Evolutionary conservation across 2,329 filamentous ascomycete species (phyloP).

Genomic region (Trichothecium sympodiale): DNA sequence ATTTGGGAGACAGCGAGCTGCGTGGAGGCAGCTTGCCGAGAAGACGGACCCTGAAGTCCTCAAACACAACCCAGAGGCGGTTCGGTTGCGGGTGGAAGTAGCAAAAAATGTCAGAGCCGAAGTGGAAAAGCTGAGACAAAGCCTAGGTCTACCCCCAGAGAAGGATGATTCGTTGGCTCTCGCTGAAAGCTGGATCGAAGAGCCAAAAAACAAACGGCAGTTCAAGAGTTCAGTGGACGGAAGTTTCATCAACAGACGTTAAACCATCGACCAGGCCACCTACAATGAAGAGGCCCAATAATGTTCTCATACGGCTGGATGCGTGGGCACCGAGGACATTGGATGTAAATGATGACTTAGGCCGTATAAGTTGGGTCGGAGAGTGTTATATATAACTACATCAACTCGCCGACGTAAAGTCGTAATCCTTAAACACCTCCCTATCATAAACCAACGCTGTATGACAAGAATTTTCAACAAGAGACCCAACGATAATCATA

Average conservation of each 20-base stretch:
- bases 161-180: constrained; percentile 68
- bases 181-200: constrained; percentile 67
- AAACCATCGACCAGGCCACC: constrained; percentile 2
- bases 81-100: constrained; percentile 62
- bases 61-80: constrained; percentile 48
- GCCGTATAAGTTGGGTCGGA: too few species aligned
- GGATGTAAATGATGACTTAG: too few species aligned
- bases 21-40: constrained; percentile 59
- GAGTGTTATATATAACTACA: too few species aligned
- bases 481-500: constrained; percentile 2
- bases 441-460: constrained; percentile 1
- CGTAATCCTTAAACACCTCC: background rate
- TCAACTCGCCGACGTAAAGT: too few species aligned
- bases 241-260: constrained; percentile 33
- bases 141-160: constrained; percentile 60
- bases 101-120: constrained; percentile 68
- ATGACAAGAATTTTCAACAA: background rate
- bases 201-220: constrained; percentile 29
- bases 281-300: constrained; percentile 2
- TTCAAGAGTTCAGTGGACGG: constrained; percentile 45
- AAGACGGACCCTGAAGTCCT: constrained; percentile 34
- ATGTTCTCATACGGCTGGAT: too few species aligned
- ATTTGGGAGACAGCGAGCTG: constrained; percentile 65
- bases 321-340: too few species aligned
- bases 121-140: constrained; percentile 65